A percentile compares a stretch with the other conserved stretches of the same genome.
Conservation (phyloP, 1,139 yeast species). For the Yamadazyma taylorii region DNA sequence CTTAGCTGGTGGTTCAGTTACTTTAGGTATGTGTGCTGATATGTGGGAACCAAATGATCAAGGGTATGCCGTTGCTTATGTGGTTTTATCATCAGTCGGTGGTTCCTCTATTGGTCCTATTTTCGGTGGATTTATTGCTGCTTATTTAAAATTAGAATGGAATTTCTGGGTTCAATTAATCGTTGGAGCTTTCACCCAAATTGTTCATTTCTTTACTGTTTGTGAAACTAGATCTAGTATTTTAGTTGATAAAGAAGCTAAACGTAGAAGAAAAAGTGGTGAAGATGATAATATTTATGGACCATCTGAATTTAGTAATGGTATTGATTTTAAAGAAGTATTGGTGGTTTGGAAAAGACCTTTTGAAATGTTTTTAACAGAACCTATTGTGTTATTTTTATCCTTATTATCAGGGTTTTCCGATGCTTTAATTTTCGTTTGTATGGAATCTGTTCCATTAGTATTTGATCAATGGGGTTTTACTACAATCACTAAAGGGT, state of each 20-base stretch:
- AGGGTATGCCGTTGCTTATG: conserved; percentile 37
- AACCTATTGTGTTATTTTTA: conserved; percentile 37
- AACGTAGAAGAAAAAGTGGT: conserved; percentile 29
- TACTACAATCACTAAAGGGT: conserved; percentile 25
- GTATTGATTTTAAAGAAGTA: conserved; percentile 22
- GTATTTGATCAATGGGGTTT: conserved; percentile 30
- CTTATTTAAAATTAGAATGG: conserved; percentile 31
- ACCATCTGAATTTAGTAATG: conserved; percentile 24
- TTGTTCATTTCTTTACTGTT: conserved; percentile 29
- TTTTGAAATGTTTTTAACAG: conserved; percentile 35
- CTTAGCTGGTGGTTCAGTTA: conserved; percentile 41
- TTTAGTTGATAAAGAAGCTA: conserved; percentile 34
- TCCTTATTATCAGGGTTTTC: conserved; percentile 39
- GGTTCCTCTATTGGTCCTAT: conserved; percentile 39
- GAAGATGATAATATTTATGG: conserved; percentile 30
- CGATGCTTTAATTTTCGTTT: conserved; percentile 39
- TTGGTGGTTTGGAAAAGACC: conserved; percentile 34
- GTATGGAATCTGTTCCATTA: conserved; percentile 34
- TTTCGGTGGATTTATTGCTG: conserved; percentile 34
- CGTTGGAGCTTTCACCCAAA: conserved; percentile 31
- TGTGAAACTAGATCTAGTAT: conserved; percentile 33
- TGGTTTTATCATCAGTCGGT: conserved; percentile 38
- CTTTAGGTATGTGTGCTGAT: conserved; percentile 41
- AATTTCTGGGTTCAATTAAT: conserved; percentile 40
- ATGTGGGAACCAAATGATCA: conserved; percentile 39